Conservation (phyloP, 1,139 yeast species). For the Scheffersomyces segobiensis region DNA sequence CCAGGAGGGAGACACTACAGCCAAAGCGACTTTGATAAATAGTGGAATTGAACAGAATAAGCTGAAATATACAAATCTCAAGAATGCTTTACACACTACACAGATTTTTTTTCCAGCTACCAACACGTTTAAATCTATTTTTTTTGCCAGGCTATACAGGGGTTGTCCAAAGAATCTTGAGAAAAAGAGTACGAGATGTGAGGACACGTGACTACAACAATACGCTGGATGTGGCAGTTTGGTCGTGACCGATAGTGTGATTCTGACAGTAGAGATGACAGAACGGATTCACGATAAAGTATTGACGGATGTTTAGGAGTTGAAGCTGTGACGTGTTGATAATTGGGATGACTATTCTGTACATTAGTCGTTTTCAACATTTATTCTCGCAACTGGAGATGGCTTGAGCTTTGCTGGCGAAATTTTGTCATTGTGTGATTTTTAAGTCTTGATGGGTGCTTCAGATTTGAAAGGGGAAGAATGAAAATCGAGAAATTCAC, state of each 20-base stretch:
- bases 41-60: neutral
- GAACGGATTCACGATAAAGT: neutral
- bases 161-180: neutral
- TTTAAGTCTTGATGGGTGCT: neutral
- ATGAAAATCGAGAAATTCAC: neutral
- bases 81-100: neutral
- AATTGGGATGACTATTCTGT: neutral
- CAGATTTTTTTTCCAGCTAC: neutral
- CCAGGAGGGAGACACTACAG: neutral
- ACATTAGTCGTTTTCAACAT: neutral
- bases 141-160: neutral
- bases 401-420: neutral
- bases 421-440: neutral
- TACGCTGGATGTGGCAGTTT: neutral
- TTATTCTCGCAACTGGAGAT: neutral
- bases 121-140: neutral
- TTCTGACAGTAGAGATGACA: neutral
- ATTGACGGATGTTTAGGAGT: neutral
- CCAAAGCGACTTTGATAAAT: neutral
- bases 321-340: neutral
- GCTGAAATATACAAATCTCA: neutral
- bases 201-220: neutral
- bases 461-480: no score
- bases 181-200: neutral
- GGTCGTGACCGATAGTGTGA: neutral